Percentiles rank a stretch among this genome's conserved stretches.
Evolutionary conservation across 78 protist genomes (phyloP).

Genomic region (Creolimax fragrantissima): DNA sequence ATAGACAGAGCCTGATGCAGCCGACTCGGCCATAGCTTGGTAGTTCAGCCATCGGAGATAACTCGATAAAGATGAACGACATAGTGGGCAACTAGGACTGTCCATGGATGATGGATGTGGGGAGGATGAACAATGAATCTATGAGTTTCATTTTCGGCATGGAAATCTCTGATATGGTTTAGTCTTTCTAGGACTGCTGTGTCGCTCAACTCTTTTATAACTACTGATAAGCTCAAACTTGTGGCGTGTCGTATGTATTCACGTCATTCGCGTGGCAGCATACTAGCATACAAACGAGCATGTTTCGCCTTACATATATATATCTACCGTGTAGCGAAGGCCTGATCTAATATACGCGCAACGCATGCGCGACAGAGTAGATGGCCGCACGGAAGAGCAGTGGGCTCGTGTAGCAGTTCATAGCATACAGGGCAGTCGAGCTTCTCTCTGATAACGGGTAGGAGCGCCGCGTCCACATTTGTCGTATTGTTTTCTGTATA

Average conservation of each 20-base stretch:
- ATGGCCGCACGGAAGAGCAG: conserved; percentile 11
- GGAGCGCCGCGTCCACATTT: neutral
- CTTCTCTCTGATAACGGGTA: conserved; percentile 1
- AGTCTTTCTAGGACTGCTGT: too few species aligned
- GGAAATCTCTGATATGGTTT: too few species aligned
- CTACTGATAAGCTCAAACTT: too few species aligned
- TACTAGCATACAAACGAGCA: neutral
- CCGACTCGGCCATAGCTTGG: neutral
- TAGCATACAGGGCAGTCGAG: neutral
- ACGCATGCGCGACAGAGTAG: neutral
- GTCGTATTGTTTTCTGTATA: neutral
- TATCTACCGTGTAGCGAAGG: neutral
- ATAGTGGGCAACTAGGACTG: neutral
- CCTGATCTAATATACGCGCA: neutral
- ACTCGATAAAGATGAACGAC: neutral
- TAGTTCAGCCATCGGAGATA: neutral
- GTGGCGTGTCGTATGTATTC: too few species aligned
- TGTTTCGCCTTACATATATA: neutral
- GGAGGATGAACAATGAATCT: too few species aligned
- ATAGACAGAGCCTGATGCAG: too few species aligned
- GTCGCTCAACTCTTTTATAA: too few species aligned
- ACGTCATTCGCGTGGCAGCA: neutral
- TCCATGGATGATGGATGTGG: neutral
- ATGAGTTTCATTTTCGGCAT: too few species aligned
- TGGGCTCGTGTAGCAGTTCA: neutral